Evolutionary conservation across 768 basidiomycete species (phyloP).

Genomic region (Pseudohyphozyma bogoriensis): DNA sequence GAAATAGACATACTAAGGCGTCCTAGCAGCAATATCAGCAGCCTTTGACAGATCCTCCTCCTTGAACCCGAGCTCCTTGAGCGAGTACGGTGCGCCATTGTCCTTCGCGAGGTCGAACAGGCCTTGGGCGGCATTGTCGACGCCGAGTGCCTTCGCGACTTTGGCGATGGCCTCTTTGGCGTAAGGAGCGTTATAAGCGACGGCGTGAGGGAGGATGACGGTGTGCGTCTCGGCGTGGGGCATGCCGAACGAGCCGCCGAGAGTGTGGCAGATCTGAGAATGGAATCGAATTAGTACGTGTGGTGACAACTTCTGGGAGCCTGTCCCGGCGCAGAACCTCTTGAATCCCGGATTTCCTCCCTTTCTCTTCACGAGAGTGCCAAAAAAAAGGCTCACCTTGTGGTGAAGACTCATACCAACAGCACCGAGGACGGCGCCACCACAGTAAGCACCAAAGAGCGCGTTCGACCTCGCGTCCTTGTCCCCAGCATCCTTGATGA

Average conservation of each 20-base stretch:
- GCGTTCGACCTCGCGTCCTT: constrained; percentile 39
- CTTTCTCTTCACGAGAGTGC: neutral
- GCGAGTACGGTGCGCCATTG: constrained; percentile 10
- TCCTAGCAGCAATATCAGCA: constrained; percentile 40
- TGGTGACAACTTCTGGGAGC: no score
- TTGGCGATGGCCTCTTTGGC: constrained; percentile 37
- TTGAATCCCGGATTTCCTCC: no score
- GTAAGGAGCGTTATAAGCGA: constrained; percentile 42
- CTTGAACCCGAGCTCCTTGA: constrained; percentile 42
- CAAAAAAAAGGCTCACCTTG: constrained; percentile 28
- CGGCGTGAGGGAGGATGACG: constrained; percentile 42
- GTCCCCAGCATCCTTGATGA: constrained; percentile 34
- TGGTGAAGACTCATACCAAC: constrained; percentile 42
- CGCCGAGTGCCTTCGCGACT: constrained; percentile 37
- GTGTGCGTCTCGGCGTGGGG: constrained; percentile 44
- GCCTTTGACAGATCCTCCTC: constrained; percentile 42
- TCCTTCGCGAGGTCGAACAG: constrained; percentile 12
- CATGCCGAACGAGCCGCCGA: constrained; percentile 42
- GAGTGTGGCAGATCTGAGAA: constrained; percentile 25
- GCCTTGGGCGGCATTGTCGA: constrained; percentile 32
- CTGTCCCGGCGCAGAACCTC: no score
- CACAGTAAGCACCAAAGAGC: constrained; percentile 41
- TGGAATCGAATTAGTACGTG: no score
- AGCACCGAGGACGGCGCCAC: constrained; percentile 38
- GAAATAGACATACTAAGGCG: constrained; percentile 34